Evolutionary conservation across 1,284 basidiomycete genomes (phyloP).

Genomic region (Amylostereum areolatum): DNA sequence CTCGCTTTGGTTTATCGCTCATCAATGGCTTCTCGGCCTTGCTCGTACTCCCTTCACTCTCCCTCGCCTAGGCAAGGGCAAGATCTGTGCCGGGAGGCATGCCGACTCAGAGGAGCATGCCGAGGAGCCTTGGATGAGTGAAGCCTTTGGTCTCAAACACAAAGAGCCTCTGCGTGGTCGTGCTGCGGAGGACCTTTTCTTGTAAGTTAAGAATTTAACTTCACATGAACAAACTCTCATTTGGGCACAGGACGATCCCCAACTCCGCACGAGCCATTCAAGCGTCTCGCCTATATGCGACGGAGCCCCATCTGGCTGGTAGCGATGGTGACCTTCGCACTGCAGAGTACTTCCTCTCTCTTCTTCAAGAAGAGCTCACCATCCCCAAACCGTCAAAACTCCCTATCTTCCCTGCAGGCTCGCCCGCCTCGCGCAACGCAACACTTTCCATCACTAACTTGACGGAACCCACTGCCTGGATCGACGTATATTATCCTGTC

Average conservation of each 20-base stretch:
- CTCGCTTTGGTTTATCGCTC: constrained; percentile 4
- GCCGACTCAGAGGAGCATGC: background rate
- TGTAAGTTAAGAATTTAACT: constrained; percentile 8
- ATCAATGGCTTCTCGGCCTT: constrained; percentile 4
- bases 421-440: constrained; percentile 54
- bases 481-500: constrained; percentile 79
- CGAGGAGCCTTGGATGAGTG: constrained; percentile 4
- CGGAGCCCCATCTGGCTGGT: constrained; percentile 70
- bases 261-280: constrained; percentile 46
- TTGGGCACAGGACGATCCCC: constrained; percentile 44
- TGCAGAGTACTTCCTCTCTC: constrained; percentile 53
- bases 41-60: background rate
- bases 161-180: constrained; percentile 1
- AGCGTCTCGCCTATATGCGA: constrained; percentile 54
- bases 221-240: background rate
- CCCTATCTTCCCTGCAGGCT: constrained; percentile 64
- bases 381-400: constrained; percentile 37
- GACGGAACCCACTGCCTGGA: constrained; percentile 60
- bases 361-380: constrained; percentile 58
- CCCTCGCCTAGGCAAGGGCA: no score
- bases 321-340: constrained; percentile 59
- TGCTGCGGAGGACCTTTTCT: constrained; percentile 16
- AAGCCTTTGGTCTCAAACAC: constrained; percentile 9
- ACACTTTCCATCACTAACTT: constrained; percentile 49
- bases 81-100: background rate